phyloP scores from a whole-genome alignment of 1,139 yeast genomes.

The Diutina ranongensis region DNA sequence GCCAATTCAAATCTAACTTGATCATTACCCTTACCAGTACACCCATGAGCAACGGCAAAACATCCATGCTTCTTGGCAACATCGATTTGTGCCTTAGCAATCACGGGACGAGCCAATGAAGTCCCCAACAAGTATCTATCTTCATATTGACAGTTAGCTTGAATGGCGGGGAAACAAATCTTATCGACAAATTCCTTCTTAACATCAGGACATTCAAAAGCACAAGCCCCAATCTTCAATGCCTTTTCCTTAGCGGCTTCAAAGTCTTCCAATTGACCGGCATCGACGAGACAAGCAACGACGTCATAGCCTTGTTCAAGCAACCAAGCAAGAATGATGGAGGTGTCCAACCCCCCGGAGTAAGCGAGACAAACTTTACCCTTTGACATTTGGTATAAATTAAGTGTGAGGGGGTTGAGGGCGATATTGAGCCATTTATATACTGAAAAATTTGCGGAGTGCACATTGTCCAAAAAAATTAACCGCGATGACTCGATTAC shows the following conservation, averaged over 20 bases:
- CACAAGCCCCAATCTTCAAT: slow-evolving; percentile 90
- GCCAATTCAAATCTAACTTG: slow-evolving; percentile 96
- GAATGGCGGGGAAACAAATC: slow-evolving; percentile 92
- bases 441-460: not conserved
- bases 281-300: slow-evolving; percentile 93
- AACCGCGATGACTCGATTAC: not conserved
- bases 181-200: slow-evolving; percentile 91
- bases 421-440: not conserved
- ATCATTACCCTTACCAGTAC: slow-evolving; percentile 99
- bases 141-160: slow-evolving; percentile 93
- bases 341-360: slow-evolving; percentile 98
- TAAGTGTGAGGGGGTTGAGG: not conserved
- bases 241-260: slow-evolving; percentile 97
- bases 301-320: slow-evolving; percentile 97
- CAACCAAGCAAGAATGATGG: slow-evolving; percentile 95
- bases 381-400: slow-evolving; percentile 52
- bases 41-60: slow-evolving; percentile 96
- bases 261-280: slow-evolving; percentile 98
- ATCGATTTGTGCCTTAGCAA: slow-evolving; percentile 94
- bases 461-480: not conserved
- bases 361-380: slow-evolving; percentile 98
- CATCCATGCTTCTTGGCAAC: slow-evolving; percentile 97
- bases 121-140: slow-evolving; percentile 94
- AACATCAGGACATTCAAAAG: slow-evolving; percentile 88
- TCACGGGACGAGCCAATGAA: slow-evolving; percentile 95